phyloP scores from a whole-genome alignment of 139 green algal species.

The Mesostigma viride region DNA sequence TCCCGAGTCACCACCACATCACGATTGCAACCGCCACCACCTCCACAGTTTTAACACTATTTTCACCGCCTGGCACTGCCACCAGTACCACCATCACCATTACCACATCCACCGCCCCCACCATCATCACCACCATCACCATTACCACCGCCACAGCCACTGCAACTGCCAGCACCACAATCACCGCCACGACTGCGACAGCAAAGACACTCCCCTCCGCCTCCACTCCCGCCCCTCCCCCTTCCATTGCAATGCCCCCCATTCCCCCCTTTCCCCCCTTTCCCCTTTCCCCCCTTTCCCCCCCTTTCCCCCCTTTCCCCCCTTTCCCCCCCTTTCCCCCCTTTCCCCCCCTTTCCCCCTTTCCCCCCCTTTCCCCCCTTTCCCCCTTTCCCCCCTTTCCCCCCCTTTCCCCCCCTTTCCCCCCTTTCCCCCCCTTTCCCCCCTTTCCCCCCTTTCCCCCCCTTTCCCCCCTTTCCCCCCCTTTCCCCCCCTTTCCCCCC shows the following conservation, averaged over 20 bases:
- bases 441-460: not conserved
- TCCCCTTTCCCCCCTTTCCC: not conserved
- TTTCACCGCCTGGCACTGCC: too few species aligned
- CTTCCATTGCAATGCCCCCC: not conserved
- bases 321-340: not conserved
- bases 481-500: not conserved
- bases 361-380: not conserved
- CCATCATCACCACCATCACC: too few species aligned
- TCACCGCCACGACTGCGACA: not conserved
- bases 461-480: not conserved
- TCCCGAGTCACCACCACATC: too few species aligned
- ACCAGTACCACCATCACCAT: too few species aligned
- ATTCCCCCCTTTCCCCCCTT: not conserved
- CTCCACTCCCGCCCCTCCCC: not conserved
- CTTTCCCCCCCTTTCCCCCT: not conserved
- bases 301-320: not conserved
- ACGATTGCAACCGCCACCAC: too few species aligned
- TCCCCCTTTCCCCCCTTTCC: not conserved
- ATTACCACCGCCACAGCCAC: too few species aligned
- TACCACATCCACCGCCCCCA: too few species aligned
- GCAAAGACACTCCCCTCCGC: not conserved
- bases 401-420: not conserved
- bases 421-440: not conserved
- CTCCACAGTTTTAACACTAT: too few species aligned
- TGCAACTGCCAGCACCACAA: slow-evolving; percentile 1